These are phyloP conservation scores for Asterionellopsis glacialis DNA, from an alignment of 108 stramenopile genomes.

Conservation along the genomic window DNA sequence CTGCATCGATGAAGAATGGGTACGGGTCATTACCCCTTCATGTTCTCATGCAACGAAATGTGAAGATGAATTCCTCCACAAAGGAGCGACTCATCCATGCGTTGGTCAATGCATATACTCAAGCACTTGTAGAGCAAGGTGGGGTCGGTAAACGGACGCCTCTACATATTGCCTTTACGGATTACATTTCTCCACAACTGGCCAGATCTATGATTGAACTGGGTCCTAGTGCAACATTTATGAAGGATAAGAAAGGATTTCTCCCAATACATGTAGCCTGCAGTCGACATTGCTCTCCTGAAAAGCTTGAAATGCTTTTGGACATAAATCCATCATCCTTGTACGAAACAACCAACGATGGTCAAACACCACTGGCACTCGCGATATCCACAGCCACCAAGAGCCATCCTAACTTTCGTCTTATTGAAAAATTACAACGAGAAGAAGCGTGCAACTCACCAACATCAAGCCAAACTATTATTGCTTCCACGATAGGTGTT, in stretches of 20 bases:
- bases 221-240: slow-evolving; percentile 39
- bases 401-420: slow-evolving; percentile 45
- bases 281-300: slow-evolving; percentile 56
- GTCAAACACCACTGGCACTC: slow-evolving; percentile 31
- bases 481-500: neutral
- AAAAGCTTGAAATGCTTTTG: slow-evolving; percentile 51
- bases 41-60: slow-evolving; percentile 50
- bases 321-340: slow-evolving; percentile 29
- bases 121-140: slow-evolving; percentile 31
- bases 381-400: slow-evolving; percentile 37
- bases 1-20: slow-evolving; percentile 47
- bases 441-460: neutral
- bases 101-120: slow-evolving; percentile 31
- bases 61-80: slow-evolving; percentile 40
- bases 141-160: slow-evolving; percentile 54
- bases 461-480: neutral
- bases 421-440: slow-evolving; percentile 33
- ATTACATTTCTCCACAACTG: slow-evolving; percentile 45
- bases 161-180: slow-evolving; percentile 61
- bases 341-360: slow-evolving; percentile 28
- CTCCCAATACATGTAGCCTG: slow-evolving; percentile 56
- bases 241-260: slow-evolving; percentile 55
- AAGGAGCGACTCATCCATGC: slow-evolving; percentile 42
- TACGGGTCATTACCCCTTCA: slow-evolving; percentile 57
- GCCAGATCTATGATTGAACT: slow-evolving; percentile 35